These are phyloP conservation scores for Phytopythium oedochilum DNA, from an alignment of 352 stramenopile species.

Conservation along the genomic window DNA sequence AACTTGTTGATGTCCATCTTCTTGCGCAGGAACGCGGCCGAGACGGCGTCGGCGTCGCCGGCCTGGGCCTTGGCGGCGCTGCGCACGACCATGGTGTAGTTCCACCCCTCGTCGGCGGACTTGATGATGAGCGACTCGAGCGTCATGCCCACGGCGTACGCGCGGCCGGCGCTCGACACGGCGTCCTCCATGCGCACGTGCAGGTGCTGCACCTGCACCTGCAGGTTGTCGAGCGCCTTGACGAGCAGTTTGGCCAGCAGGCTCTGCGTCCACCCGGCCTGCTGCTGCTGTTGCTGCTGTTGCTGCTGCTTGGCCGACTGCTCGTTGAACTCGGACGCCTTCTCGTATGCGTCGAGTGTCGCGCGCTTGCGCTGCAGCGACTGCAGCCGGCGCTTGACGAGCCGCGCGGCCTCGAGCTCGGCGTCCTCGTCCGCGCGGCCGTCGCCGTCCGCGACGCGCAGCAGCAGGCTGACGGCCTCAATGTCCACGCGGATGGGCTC, in stretches of 20 bases:
- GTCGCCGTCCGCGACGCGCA: conserved; percentile 40
- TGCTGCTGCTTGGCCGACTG: conserved; percentile 11
- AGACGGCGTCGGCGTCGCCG: neutral
- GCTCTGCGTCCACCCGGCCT: conserved; percentile 57
- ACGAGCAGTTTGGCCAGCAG: conserved; percentile 76
- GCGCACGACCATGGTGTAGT: conserved; percentile 80
- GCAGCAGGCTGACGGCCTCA: conserved; percentile 67
- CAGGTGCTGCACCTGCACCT: conserved; percentile 73
- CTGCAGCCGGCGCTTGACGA: conserved; percentile 35
- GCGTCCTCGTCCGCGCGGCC: conserved; percentile 1
- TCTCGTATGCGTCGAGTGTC: conserved; percentile 73
- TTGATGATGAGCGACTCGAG: conserved; percentile 80
- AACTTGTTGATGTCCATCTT: conserved; percentile 83
- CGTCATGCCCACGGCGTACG: conserved; percentile 67
- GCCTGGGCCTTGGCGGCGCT: conserved; percentile 6
- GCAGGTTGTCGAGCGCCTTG: conserved; percentile 83
- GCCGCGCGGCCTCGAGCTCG: conserved; percentile 14
- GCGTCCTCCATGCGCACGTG: conserved; percentile 70
- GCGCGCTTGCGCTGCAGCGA: conserved; percentile 70
- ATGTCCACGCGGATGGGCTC: conserved; percentile 78
- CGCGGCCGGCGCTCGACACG: conserved; percentile 32
- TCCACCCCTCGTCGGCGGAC: conserved; percentile 73
- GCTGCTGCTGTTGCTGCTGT: conserved; percentile 9
- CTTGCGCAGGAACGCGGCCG: conserved; percentile 54
- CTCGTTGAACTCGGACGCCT: conserved; percentile 60